Evolutionary conservation across 75 land plant genomes (phyloP).

Genomic region (Chamaecyparis obtusa): DNA sequence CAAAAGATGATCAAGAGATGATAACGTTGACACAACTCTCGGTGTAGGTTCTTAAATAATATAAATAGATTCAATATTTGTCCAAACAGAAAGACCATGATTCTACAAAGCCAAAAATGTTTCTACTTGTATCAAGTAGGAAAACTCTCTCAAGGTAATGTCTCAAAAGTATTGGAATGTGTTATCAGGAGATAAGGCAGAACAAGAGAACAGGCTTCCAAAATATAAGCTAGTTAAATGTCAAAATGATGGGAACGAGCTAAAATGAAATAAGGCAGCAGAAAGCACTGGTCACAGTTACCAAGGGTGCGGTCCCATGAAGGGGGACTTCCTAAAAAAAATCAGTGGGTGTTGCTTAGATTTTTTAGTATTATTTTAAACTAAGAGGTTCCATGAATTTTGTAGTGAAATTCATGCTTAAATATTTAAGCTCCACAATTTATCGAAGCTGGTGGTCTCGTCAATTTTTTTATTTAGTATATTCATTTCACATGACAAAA

Average conservation of each 20-base stretch:
- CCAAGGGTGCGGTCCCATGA: no score
- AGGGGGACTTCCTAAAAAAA: no score
- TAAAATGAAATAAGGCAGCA: neutral
- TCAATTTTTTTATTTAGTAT: no score
- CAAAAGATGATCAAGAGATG: no score
- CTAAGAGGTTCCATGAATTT: no score
- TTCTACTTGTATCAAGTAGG: neutral
- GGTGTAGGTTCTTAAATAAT: neutral
- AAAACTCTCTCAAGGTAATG: neutral
- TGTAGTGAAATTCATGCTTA: no score
- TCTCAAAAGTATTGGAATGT: neutral
- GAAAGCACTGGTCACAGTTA: neutral
- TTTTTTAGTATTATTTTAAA: no score
- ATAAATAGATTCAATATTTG: no score
- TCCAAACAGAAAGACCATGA: neutral
- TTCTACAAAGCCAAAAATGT: neutral
- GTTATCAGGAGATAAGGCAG: neutral
- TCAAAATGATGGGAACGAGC: neutral
- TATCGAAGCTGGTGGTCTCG: no score
- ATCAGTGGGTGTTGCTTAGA: no score
- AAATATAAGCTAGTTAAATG: neutral
- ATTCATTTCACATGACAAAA: no score
- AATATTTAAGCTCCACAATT: no score
- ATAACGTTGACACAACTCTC: neutral
- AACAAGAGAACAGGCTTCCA: neutral